phyloP scores from a whole-genome alignment of 768 basidiomycete species.

The Kwoniella newhampshirensis region DNA sequence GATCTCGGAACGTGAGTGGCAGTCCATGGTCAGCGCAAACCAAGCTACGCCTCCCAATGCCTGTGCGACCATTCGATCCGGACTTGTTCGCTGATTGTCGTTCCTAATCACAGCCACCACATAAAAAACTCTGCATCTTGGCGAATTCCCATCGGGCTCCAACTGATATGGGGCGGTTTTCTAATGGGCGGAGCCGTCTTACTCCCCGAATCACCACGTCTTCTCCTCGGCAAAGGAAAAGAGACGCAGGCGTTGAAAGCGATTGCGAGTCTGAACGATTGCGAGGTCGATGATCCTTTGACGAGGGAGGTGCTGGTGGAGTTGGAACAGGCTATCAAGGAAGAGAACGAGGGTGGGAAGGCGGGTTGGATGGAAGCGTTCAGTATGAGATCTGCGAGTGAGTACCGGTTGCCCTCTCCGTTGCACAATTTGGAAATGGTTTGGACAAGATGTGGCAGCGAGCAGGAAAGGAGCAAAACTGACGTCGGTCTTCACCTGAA shows the following conservation, averaged over 20 bases:
- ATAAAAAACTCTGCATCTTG: slow-evolving; percentile 62
- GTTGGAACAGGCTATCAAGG: slow-evolving; percentile 64
- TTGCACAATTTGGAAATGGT: too few species aligned
- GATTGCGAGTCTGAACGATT: slow-evolving; percentile 61
- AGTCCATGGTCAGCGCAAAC: neutral
- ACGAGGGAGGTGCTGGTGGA: slow-evolving; percentile 66
- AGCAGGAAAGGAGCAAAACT: neutral
- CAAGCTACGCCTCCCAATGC: neutral
- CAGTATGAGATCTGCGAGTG: slow-evolving; percentile 54
- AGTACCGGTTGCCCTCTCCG: neutral
- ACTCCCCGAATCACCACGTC: slow-evolving; percentile 24
- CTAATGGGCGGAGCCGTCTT: slow-evolving; percentile 16
- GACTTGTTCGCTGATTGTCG: neutral
- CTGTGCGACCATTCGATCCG: neutral
- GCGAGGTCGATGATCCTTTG: slow-evolving; percentile 61
- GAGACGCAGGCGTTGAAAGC: slow-evolving; percentile 62
- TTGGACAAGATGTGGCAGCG: neutral
- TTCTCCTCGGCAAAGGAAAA: slow-evolving; percentile 40
- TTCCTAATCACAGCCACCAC: slow-evolving; percentile 13
- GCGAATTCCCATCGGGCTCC: slow-evolving; percentile 24
- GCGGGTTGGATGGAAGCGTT: slow-evolving; percentile 78
- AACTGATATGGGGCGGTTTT: slow-evolving; percentile 25
- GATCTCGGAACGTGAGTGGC: slow-evolving; percentile 18
- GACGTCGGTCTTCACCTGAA: slow-evolving; percentile 1
- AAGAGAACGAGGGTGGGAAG: slow-evolving; percentile 77